phyloP scores from a whole-genome alignment of 192 early-diverging fungal genomes.

The Podila verticillata region DNA sequence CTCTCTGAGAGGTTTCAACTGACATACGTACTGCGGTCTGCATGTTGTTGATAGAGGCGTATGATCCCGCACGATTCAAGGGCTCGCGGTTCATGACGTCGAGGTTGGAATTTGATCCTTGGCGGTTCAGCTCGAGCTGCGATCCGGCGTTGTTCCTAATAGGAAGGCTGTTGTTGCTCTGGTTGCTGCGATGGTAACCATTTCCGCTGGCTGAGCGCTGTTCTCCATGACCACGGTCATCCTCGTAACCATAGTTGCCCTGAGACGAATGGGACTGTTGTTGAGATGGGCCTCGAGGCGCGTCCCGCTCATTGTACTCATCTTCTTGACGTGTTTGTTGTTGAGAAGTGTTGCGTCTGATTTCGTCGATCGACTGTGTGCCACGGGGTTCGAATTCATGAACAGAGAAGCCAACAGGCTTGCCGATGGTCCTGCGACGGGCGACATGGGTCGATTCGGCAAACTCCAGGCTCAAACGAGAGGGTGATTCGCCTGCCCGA shows the following conservation, averaged over 20 bases:
- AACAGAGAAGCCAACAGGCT: slow-evolving; percentile 24
- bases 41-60: slow-evolving; percentile 10
- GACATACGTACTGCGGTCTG: background rate
- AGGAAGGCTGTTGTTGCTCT: slow-evolving; percentile 6
- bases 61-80: slow-evolving; percentile 6
- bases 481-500: background rate
- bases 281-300: background rate
- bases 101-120: slow-evolving; percentile 1
- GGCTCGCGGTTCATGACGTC: background rate
- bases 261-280: background rate
- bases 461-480: slow-evolving; percentile 13
- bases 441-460: slow-evolving; percentile 23
- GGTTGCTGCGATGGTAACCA: background rate
- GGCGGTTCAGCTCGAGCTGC: slow-evolving; percentile 23
- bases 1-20: slow-evolving; percentile 10
- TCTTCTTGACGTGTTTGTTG: background rate
- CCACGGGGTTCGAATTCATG: slow-evolving; percentile 18
- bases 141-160: background rate
- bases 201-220: background rate
- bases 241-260: background rate
- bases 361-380: background rate
- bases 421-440: slow-evolving; percentile 41
- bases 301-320: background rate
- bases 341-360: background rate
- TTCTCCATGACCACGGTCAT: background rate